Evolutionary conservation across 1,284 basidiomycete species (phyloP), one percentile per base, ranked within the genome.

Genomic region (Cryptococcus floricola): DNA sequence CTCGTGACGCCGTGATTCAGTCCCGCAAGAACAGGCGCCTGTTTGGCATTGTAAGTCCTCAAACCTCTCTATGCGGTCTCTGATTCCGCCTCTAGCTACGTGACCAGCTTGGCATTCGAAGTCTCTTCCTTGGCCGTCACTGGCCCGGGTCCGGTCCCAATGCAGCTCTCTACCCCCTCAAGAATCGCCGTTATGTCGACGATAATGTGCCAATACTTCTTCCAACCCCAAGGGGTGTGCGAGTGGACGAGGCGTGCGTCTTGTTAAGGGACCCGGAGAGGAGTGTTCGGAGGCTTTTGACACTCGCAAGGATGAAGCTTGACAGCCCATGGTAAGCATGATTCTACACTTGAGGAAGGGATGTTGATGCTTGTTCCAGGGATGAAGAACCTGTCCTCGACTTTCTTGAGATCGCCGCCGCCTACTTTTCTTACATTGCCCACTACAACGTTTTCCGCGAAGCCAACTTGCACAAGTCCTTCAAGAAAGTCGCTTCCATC

Each of bases 201-300:
- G 39, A 34, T 19, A 18, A 31, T 39, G 48, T 38, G 27, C 48
- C 34, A 5, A 19, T 8, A 10, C 45, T 46, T 28, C 45, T 46
- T 27, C 45, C 45, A 9, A 23, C 45, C 27, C 45, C 18, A 28
- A 4, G 4, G 16, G 14, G 16, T 10, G 45, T 18, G 16, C 45
- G 41, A 19, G n/a, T 37, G 6, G 59, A 63, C 5, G 70, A 73
- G 50, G 47, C 56, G 7, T 74, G 71, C 50, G 58, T 64, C 2
- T 62, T 75, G 2, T 56, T 75, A 10, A 61, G 54, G 3, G 45
- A 58, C 9, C 62, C 73, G 1, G 65, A 67, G 18, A 57, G 43
- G 3, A 54, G 64, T n/a, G 60, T 73, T 0, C 65, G 73, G 13
- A 66, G 70, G 3, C 64, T 73, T 42, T 58, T 75, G n/a, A 67